These are phyloP conservation scores for Opeltia flavorubescens DNA, from an alignment of 495 filamentous ascomycete species.

Conservation along the genomic window DNA sequence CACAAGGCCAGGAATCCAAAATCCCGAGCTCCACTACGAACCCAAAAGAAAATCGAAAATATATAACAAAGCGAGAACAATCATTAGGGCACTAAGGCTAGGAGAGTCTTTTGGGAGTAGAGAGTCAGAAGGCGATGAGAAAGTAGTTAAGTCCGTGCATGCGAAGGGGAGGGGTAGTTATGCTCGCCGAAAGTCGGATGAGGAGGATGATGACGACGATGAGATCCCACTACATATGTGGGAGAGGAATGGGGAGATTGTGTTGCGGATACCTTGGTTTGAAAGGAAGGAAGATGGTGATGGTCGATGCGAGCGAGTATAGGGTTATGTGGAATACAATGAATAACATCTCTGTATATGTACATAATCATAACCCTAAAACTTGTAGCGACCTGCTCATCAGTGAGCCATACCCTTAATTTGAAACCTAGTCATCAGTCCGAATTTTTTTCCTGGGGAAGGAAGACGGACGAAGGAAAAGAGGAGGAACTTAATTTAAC, in stretches of 20 bases:
- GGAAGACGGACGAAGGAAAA: too few species aligned
- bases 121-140: not conserved
- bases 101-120: too few species aligned
- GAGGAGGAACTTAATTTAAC: too few species aligned
- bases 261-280: slow-evolving; percentile 11
- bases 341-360: too few species aligned
- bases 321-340: too few species aligned
- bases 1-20: not conserved
- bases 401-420: too few species aligned
- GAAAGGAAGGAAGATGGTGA: too few species aligned
- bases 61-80: not conserved
- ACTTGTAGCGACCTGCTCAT: too few species aligned
- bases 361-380: not conserved
- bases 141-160: not conserved
- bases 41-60: not conserved
- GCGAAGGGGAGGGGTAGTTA: not conserved
- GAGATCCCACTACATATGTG: slow-evolving; percentile 14
- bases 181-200: not conserved
- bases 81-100: not conserved
- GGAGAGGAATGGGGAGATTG: slow-evolving; percentile 8
- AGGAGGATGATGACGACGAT: slow-evolving; percentile 11
- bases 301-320: too few species aligned
- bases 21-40: not conserved
- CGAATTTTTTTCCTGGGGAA: too few species aligned
- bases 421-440: too few species aligned